Evolutionary conservation across 306 rosid genomes (phyloP).

Genomic region (Gastrolobium bilobum): DNA sequence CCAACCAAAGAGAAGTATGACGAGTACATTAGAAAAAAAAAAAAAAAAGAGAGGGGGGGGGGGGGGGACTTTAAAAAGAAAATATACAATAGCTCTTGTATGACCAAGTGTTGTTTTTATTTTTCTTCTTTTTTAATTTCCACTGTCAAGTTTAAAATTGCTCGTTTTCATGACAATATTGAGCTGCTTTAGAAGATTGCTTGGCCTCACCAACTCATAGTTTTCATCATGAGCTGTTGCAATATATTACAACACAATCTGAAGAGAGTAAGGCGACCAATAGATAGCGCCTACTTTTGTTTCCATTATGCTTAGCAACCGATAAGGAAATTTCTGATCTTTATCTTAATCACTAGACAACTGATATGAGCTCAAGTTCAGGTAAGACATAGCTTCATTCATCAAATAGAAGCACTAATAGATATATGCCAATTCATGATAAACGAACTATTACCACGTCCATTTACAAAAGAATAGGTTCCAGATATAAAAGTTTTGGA

Average conservation of each 20-base stretch:
- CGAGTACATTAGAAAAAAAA: neutral
- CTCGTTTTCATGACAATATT: neutral
- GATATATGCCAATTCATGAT: neutral
- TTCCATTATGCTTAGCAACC: constrained; percentile 16
- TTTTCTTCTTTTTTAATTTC: constrained; percentile 5
- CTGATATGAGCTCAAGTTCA: constrained; percentile 28
- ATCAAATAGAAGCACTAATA: constrained; percentile 4
- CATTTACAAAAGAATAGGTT: neutral
- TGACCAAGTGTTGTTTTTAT: constrained; percentile 13
- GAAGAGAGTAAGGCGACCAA: neutral
- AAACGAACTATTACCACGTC: constrained; percentile 1
- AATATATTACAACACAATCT: neutral
- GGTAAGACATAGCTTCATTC: constrained; percentile 12
- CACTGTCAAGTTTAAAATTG: constrained; percentile 19
- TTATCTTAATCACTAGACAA: constrained; percentile 20
- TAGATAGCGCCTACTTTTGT: neutral
- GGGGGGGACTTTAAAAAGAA: constrained; percentile 14
- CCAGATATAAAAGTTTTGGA: neutral
- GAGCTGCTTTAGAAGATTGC: neutral
- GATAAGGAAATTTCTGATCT: neutral
- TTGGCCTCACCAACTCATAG: constrained; percentile 18
- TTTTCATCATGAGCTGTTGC: constrained; percentile 7
- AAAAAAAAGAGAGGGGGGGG: no score
- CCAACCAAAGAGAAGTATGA: neutral
- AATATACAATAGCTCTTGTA: constrained; percentile 18